These are phyloP conservation scores for Clavispora vitiphila DNA, from an alignment of 805 yeast species.

Conservation along the genomic window DNA sequence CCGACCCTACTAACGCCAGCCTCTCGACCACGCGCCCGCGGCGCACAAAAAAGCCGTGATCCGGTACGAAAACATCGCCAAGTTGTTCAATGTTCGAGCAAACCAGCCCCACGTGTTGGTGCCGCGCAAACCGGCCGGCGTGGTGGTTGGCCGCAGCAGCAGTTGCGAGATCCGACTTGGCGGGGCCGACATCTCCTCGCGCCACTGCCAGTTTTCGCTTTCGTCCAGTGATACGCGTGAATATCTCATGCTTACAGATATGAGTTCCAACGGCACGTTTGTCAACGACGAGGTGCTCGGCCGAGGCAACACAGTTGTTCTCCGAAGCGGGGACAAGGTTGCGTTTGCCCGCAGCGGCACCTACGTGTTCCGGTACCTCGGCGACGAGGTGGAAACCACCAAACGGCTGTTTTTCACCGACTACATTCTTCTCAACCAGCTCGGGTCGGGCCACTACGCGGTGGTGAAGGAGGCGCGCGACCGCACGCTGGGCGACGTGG, in stretches of 20 bases:
- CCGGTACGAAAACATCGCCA: constrained; percentile 19
- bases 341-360: constrained; percentile 49
- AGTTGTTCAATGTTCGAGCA: constrained; percentile 18
- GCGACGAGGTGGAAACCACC: constrained; percentile 18
- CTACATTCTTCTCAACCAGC: constrained; percentile 50
- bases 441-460: constrained; percentile 79
- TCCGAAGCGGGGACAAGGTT: constrained; percentile 62
- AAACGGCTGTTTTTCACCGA: constrained; percentile 50
- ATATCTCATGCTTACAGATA: constrained; percentile 47
- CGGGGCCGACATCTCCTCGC: constrained; percentile 62
- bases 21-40: constrained; percentile 6
- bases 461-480: constrained; percentile 68
- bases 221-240: constrained; percentile 31
- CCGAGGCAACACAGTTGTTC: constrained; percentile 41
- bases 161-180: constrained; percentile 50
- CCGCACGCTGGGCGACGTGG: constrained; percentile 52
- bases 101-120: constrained; percentile 19
- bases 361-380: constrained; percentile 44
- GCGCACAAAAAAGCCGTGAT: constrained; percentile 15
- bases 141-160: constrained; percentile 51
- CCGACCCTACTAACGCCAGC: constrained; percentile 15
- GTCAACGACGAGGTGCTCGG: constrained; percentile 55
- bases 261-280: constrained; percentile 62
- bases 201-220: constrained; percentile 52
- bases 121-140: constrained; percentile 21